Evolutionary conservation across 805 yeast species (phyloP), one percentile per base, ranked within the genome.

Genomic region (Candida hispaniensis): DNA sequence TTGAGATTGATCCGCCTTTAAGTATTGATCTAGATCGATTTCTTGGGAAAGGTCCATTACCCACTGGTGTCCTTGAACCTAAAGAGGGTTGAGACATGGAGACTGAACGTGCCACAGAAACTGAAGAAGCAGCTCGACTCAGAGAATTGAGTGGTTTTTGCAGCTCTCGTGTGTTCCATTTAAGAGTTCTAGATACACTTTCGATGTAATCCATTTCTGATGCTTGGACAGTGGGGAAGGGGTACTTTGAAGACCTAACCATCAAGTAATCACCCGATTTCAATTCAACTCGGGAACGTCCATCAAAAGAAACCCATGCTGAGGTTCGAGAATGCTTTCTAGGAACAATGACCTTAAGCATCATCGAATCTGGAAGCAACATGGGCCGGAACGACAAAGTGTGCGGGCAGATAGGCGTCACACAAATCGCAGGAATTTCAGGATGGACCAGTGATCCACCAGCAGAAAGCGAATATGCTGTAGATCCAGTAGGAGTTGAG

Each of bases 401-500:
- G 52, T 88, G 97, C 1, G 97, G 96, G 53, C 97, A 88, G 41
- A 88, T 85, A 0, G 97, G 97, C 0, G 97, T 85, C 5, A 88
- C 85, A 39, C 85, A 75, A 18, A 86, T 80, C 7, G 94, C 94
- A 42, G 85, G 78, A 10, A 88, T 93, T 18, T 82, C 85, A 0
- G 97, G 96, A 49, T 86, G 95, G 4, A 88, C 94, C 32, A 88
- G 66, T 0, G 94, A 78, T 1, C 97, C 97, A 9, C 96, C 96
- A 0, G 97, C 96, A 26, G 93, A 78, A 32, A 88, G 63, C 1
- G 95, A 85, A 55, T 88, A 88, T 0, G 97, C 97, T 0, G 97
- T 88, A 2, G 95, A 83, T 0, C 96, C 96, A 0, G 96, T 85
- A 3, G 96, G 96, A 0, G 96, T 85, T 1, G 94, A 93, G 19